Conservation (phyloP, 768 basidiomycete genomes). For the Crepidotus variabilis region DNA sequence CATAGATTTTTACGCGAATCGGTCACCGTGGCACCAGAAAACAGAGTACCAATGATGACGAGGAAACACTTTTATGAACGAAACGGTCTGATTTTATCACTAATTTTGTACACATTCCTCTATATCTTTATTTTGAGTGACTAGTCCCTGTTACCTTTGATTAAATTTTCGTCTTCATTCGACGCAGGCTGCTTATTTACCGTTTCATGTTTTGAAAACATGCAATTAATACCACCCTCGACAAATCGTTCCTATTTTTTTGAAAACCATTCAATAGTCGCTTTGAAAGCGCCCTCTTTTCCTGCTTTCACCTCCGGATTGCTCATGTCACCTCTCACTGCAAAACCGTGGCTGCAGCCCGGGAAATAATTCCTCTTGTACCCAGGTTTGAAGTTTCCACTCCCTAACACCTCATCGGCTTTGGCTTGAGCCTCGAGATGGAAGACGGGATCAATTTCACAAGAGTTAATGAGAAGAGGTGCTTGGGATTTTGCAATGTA, state of each 20-base stretch:
- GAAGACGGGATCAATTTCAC: slow-evolving; percentile 50
- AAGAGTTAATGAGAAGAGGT: slow-evolving; percentile 68
- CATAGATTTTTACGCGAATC: neutral
- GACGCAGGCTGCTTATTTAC: neutral
- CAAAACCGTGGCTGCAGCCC: slow-evolving; percentile 52
- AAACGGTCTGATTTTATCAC: too few relatives aligned
- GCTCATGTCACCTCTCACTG: slow-evolving; percentile 45
- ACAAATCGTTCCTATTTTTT: slow-evolving; percentile 23
- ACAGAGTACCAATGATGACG: neutral
- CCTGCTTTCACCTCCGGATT: slow-evolving; percentile 53
- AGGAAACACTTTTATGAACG: too few relatives aligned
- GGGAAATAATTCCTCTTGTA: slow-evolving; percentile 47
- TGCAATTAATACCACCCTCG: neutral
- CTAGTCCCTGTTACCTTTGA: too few relatives aligned
- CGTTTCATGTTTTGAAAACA: too few relatives aligned
- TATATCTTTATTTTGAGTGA: too few relatives aligned
- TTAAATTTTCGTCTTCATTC: neutral
- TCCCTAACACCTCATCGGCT: slow-evolving; percentile 49
- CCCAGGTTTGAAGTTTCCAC: slow-evolving; percentile 41
- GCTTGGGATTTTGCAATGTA: slow-evolving; percentile 40
- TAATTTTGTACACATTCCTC: too few relatives aligned
- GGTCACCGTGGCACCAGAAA: neutral
- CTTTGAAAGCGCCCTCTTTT: slow-evolving; percentile 62
- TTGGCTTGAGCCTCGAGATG: slow-evolving; percentile 36
- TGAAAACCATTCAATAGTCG: slow-evolving; percentile 51